Conservation (phyloP, 2,329 filamentous ascomycete genomes). For the Hysterium pulicare region DNA sequence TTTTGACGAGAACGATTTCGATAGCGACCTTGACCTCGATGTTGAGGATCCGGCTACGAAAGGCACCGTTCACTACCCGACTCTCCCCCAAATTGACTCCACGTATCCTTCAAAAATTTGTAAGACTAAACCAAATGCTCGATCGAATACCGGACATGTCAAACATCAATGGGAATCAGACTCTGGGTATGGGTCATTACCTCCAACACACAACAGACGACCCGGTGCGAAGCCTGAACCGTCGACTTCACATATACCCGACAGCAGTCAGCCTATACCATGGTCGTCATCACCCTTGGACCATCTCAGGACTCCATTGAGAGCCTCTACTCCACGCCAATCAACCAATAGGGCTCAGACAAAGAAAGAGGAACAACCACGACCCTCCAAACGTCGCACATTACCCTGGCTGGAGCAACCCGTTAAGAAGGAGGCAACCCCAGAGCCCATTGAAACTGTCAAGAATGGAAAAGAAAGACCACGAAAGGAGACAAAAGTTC, state of each 20-base stretch:
- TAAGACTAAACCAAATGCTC: constrained; percentile 29
- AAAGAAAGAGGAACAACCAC: constrained; percentile 26
- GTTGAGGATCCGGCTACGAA: constrained; percentile 58
- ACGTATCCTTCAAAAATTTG: constrained; percentile 26
- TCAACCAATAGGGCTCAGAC: constrained; percentile 6
- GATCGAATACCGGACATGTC: constrained; percentile 10
- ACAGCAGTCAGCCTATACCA: constrained; percentile 58
- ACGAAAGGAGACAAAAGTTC: constrained; percentile 13
- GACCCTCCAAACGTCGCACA: constrained; percentile 58
- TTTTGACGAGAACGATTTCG: constrained; percentile 72
- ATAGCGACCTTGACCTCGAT: constrained; percentile 76
- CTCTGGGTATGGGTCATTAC: not conserved
- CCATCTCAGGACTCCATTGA: constrained; percentile 37
- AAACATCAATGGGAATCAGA: not conserved
- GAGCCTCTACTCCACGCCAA: constrained; percentile 11
- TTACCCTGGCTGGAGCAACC: constrained; percentile 56
- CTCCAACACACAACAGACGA: not conserved
- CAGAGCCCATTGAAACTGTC: constrained; percentile 30
- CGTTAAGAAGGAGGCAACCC: constrained; percentile 30
- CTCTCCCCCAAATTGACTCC: constrained; percentile 23
- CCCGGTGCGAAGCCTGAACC: not conserved
- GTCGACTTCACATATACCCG: constrained; percentile 17
- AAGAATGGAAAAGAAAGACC: constrained; percentile 20
- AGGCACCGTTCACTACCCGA: constrained; percentile 41
- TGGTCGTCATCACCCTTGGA: constrained; percentile 68